phyloP scores from a whole-genome alignment of 108 stramenopile genomes.

The Nannochloropsis gaditana region DNA sequence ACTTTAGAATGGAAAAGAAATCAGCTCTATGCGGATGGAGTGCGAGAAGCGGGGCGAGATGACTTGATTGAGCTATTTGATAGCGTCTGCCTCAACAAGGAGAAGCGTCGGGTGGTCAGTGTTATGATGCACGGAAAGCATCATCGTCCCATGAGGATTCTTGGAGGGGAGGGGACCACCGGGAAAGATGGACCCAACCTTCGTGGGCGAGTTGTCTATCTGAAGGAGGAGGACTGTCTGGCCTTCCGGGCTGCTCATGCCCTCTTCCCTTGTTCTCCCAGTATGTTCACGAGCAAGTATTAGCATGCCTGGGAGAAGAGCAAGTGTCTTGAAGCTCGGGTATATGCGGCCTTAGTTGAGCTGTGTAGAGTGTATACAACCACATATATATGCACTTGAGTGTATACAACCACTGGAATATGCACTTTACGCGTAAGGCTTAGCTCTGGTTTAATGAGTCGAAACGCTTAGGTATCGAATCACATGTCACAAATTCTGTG shows the following conservation, averaged over 20 bases:
- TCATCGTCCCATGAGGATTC: background rate
- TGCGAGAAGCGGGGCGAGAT: background rate
- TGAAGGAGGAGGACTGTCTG: constrained; percentile 5
- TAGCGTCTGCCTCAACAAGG: background rate
- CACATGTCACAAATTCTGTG: too few species aligned
- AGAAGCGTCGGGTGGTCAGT: background rate
- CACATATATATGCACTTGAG: too few species aligned
- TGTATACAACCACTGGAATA: too few species aligned
- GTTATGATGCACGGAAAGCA: constrained; percentile 1
- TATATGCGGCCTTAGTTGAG: too few species aligned
- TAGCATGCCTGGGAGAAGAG: background rate
- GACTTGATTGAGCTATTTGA: background rate
- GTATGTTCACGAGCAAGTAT: background rate
- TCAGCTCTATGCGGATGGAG: background rate
- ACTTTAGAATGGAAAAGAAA: background rate
- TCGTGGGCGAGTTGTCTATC: background rate
- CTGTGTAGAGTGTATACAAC: too few species aligned
- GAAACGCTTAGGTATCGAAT: too few species aligned
- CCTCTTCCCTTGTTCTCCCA: background rate
- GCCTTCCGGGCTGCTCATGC: background rate
- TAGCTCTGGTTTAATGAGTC: too few species aligned
- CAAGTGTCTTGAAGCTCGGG: too few species aligned
- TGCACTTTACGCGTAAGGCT: too few species aligned
- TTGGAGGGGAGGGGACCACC: background rate
- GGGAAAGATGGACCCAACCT: background rate